Base-by-base conservation (phyloP, 345 rosid genomes). In the Gossypium longicalyx region DNA sequence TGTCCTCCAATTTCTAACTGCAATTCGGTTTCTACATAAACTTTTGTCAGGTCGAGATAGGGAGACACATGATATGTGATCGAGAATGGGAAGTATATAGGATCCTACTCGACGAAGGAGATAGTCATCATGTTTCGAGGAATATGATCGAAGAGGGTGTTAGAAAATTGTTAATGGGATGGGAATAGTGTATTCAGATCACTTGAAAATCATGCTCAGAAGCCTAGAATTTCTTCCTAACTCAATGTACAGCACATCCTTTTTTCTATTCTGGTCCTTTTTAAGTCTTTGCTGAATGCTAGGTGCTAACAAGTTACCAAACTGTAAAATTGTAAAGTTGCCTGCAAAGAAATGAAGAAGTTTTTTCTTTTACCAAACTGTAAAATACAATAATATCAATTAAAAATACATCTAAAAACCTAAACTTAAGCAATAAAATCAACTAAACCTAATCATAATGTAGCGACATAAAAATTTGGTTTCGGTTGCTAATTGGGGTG, bases 81-180 rank as follows among this genome's bases (percentile, higher is more conserved):
- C 85, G 91, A 3, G 94, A 86, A 38, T 90, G 91, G 89, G 91
- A 88, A 74, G 94, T 88, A 38, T 90, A 90, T 47, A 75, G 89
- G 65, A 83, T 89, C 70, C 77, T 89, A 58, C 87, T 87, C 1
- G 93, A 86, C 5, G 94, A 90, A 82, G 85, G 87, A 12, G 86
- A 87, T 44, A 71, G 78, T 41, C 44, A 54, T 22, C 19, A 51
- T 16, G 80, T 82, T 72, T 83, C 89, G 12, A 80, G 86, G 76
- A 82, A 74, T 79, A 87, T 82, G 84, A 85, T 89, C 13, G 86
- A 89, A 74, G 90, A 81, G 57, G 72, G 68, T 54, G 90, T 89
- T 20, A 73, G 81, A 23, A 87, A 86, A 58, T 67, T 56, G 73
- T 68, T 89, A 77, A 86, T 87, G 91, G 93, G 93, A 12, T 89